A percentile compares a stretch with the other conserved stretches of the same genome.
These are phyloP conservation scores for Chimonanthus salicifolius DNA, from an alignment of 164 flowering plant species.

Conservation along the genomic window DNA sequence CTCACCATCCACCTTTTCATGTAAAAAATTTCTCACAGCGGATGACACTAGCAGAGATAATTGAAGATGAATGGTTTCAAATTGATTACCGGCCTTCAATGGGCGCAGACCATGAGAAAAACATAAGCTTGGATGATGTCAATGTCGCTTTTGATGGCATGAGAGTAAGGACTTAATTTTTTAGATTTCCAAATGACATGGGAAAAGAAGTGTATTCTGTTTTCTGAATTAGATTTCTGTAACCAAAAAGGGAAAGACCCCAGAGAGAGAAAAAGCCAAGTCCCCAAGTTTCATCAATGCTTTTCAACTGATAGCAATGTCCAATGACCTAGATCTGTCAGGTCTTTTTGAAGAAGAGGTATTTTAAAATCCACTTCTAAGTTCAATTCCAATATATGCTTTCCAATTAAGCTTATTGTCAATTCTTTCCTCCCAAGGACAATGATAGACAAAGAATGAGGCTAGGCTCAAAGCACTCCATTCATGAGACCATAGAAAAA, in stretches of 20 bases:
- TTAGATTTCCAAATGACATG: background rate
- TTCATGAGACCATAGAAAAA: conserved; percentile 52
- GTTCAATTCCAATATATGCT: background rate
- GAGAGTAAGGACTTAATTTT: conserved; percentile 27
- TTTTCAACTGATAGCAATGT: conserved; percentile 46
- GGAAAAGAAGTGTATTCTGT: background rate
- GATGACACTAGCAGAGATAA: conserved; percentile 51
- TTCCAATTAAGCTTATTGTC: background rate
- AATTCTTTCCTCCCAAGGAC: conserved; percentile 24
- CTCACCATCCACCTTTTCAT: background rate
- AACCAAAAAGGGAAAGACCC: conserved; percentile 17
- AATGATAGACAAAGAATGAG: conserved; percentile 42
- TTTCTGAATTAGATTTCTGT: conserved; percentile 1
- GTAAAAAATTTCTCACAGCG: conserved; percentile 31
- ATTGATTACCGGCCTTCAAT: conserved; percentile 38
- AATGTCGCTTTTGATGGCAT: conserved; percentile 36
- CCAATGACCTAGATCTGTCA: conserved; percentile 38
- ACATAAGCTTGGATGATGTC: conserved; percentile 37
- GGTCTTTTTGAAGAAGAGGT: conserved; percentile 53
- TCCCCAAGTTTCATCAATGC: conserved; percentile 39
- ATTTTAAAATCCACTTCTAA: conserved; percentile 11
- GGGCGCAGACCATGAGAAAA: conserved; percentile 24
- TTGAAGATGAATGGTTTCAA: conserved; percentile 61
- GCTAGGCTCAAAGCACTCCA: conserved; percentile 52
- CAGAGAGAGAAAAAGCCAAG: conserved; percentile 13